phyloP scores from a whole-genome alignment of 2,329 filamentous ascomycete species.

The Fusarium armeniacum region DNA sequence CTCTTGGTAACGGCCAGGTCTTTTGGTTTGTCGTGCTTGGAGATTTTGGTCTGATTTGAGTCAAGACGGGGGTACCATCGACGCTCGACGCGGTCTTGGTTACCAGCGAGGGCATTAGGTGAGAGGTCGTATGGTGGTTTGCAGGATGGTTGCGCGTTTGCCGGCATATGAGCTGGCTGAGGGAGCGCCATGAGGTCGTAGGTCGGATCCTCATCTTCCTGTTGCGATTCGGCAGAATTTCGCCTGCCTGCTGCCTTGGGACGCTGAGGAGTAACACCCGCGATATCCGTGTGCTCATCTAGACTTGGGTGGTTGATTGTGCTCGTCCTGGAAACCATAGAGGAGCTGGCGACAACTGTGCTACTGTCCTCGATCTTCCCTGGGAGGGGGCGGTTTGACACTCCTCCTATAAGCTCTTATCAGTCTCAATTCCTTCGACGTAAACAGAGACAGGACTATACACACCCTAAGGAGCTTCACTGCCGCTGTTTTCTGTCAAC shows the following conservation, averaged over 20 bases:
- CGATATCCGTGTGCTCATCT: background rate
- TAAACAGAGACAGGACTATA: background rate
- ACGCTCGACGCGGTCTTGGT: background rate
- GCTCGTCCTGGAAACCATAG: background rate
- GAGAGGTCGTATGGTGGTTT: conserved; percentile 16
- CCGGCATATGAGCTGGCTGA: background rate
- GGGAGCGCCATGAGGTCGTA: conserved; percentile 21
- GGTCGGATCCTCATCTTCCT: background rate
- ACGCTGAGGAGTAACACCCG: too few relatives aligned
- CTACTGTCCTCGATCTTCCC: conserved; percentile 1
- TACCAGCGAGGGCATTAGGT: background rate
- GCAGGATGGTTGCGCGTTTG: background rate
- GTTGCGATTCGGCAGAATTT: background rate
- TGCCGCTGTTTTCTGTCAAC: background rate
- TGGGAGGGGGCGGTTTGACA: background rate
- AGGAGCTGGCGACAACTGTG: background rate
- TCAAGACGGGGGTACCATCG: background rate
- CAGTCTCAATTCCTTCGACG: background rate
- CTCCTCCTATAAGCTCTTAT: conserved; percentile 18
- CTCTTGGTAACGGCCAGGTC: conserved; percentile 17
- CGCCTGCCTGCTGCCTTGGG: background rate
- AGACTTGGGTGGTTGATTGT: background rate
- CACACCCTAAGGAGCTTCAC: conserved; percentile 28
- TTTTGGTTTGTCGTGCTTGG: conserved; percentile 4
- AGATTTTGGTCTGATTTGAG: background rate